Conservation (phyloP, 768 basidiomycete species). For the Tulasnella sp. region DNA sequence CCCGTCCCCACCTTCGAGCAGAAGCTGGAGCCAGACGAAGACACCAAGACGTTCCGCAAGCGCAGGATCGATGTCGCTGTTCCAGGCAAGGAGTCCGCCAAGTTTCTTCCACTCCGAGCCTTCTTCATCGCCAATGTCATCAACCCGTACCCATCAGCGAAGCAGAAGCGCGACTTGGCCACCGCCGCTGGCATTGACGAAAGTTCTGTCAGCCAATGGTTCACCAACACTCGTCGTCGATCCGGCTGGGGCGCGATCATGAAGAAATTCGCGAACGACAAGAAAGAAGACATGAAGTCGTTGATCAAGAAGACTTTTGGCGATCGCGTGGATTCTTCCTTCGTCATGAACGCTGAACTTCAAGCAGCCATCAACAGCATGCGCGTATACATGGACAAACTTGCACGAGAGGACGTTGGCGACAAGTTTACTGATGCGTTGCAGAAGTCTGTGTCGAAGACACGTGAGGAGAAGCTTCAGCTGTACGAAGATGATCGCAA, state of each 20-base stretch:
- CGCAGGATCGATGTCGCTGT: slow-evolving; percentile 7
- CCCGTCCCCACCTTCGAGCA: neutral
- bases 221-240: slow-evolving; percentile 23
- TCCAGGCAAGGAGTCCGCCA: slow-evolving; percentile 11
- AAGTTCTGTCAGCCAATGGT: slow-evolving; percentile 20
- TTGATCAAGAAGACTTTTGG: slow-evolving; percentile 7
- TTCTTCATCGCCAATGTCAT: slow-evolving; percentile 19
- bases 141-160: slow-evolving; percentile 20
- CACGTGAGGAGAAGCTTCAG: neutral
- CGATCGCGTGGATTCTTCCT: neutral
- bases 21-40: neutral
- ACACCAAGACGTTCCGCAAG: slow-evolving; percentile 1
- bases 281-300: slow-evolving; percentile 12
- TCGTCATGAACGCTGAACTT: neutral
- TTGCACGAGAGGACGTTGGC: slow-evolving; percentile 6
- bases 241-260: slow-evolving; percentile 19
- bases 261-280: slow-evolving; percentile 11
- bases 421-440: neutral
- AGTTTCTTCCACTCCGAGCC: slow-evolving; percentile 18
- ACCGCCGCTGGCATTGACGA: neutral
- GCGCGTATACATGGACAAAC: slow-evolving; percentile 13
- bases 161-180: slow-evolving; percentile 13
- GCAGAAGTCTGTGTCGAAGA: neutral
- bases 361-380: slow-evolving; percentile 8
- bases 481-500: neutral